These are phyloP conservation scores for Psilocybe sp. DNA, from an alignment of 768 basidiomycete genomes.

Conservation along the genomic window DNA sequence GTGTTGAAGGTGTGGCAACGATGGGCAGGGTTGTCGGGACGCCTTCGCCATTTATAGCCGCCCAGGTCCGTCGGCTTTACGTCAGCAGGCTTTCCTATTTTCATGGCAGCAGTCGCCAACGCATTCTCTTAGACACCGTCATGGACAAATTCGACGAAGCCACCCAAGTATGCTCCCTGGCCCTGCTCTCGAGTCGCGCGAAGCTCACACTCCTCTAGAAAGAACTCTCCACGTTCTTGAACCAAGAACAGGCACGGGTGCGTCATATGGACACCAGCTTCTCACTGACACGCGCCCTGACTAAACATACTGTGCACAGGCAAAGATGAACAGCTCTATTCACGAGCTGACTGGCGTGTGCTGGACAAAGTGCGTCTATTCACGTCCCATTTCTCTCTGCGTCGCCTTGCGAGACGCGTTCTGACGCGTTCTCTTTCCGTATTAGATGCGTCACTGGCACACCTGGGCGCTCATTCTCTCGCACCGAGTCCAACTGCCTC, in stretches of 20 bases:
- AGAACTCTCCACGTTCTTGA: constrained; percentile 78
- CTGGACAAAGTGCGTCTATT: constrained; percentile 80
- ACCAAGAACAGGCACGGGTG: constrained; percentile 80
- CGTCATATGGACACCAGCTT: constrained; percentile 10
- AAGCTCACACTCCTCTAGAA: constrained; percentile 47
- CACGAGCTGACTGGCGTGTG: constrained; percentile 82
- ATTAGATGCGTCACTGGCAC: constrained; percentile 77
- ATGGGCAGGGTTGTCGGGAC: constrained; percentile 13
- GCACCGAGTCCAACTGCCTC: constrained; percentile 78
- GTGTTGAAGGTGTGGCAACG: no score
- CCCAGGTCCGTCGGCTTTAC: constrained; percentile 12
- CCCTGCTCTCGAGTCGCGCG: neutral
- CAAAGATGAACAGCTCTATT: constrained; percentile 60
- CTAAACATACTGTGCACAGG: constrained; percentile 24
- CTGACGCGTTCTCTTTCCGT: constrained; percentile 4
- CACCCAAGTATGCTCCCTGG: constrained; percentile 52
- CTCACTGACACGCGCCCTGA: constrained; percentile 11
- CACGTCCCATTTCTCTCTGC: neutral
- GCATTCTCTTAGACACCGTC: constrained; percentile 11
- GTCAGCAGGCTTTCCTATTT: constrained; percentile 17
- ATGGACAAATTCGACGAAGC: constrained; percentile 73
- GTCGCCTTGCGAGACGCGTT: neutral
- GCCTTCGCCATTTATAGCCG: constrained; percentile 14
- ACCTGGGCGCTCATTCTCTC: constrained; percentile 75
- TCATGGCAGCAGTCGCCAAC: constrained; percentile 4